Conservation (phyloP, 2,329 filamentous ascomycete species). For the Diplodia corticola region DNA sequence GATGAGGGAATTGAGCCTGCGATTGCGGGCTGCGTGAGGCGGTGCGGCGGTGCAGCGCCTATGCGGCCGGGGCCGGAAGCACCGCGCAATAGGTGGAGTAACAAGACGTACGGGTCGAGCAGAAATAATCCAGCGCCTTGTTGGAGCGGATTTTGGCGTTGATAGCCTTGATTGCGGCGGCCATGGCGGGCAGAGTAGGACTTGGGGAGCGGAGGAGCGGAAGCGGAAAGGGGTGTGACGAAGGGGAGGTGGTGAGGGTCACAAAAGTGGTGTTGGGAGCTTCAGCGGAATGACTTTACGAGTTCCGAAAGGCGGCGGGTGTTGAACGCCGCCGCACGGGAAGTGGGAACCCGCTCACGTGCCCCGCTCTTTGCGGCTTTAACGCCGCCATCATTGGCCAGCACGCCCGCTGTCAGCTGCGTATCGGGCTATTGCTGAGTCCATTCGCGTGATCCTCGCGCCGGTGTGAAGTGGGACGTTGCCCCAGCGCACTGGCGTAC, state of each 20-base stretch:
- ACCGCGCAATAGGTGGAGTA: constrained; percentile 9
- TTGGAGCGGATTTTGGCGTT: constrained; percentile 55
- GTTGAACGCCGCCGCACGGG: constrained; percentile 2
- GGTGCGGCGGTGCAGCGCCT: background rate
- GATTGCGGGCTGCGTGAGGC: background rate
- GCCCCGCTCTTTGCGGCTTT: constrained; percentile 4
- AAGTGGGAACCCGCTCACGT: constrained; percentile 17
- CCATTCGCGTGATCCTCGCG: background rate
- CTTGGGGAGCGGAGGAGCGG: constrained; percentile 4
- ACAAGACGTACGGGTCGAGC: constrained; percentile 53
- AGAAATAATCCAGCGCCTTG: constrained; percentile 53
- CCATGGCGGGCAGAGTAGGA: constrained; percentile 42
- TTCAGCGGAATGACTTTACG: constrained; percentile 13
- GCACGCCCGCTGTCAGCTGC: background rate
- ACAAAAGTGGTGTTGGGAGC: constrained; percentile 16
- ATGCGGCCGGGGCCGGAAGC: constrained; percentile 22
- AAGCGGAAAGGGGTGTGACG: background rate
- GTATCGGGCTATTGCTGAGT: background rate
- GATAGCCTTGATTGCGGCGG: constrained; percentile 55
- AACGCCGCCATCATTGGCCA: constrained; percentile 1
- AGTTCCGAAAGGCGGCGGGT: constrained; percentile 17
- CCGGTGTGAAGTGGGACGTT: background rate
- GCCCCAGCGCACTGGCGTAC: background rate
- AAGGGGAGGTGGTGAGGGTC: constrained; percentile 3
- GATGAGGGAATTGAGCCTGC: background rate